Evolutionary conservation across 306 rosid species (phyloP), one percentile per base, ranked within the genome.

Genomic region (Purshia tridentata): DNA sequence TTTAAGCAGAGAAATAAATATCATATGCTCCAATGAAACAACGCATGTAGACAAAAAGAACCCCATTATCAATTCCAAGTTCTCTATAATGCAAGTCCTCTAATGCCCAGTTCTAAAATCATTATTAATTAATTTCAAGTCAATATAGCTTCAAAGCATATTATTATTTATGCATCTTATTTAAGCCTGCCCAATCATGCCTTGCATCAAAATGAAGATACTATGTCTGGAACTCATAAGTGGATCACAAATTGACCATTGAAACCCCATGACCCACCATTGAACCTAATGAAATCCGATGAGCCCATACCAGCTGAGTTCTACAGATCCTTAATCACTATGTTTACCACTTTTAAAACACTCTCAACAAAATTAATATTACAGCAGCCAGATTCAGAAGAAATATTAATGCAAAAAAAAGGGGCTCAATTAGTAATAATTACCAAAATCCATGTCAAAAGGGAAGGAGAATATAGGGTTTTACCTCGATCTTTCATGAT

Each of bases 401-500:
- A 70, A 4, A 52, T 61, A 16, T 1, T 16, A 54, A 63, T n/a
- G 57, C 23, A 65, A 18, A 10, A 0, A 37, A 37, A 54, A 2
- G 16, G 4, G 1, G 18, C 3, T 14, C 2, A 37, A 9, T 13
- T 39, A 5, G 48, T 22, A 41, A 7, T 40, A 4, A 23, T 7
- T 0, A 59, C 5, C 12, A 47, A 76, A 22, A 8, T 18, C 35
- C 13, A 19, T 39, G 2, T 8, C 22, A 29, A 0, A 23, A 67
- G 23, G 10, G 0, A 14, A 14, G 53, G 16, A 42, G 59, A 57
- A 45, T 4, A 13, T 41, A 7, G 23, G 15, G 64, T 7, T 39
- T 69, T 88, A 92, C 97, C 97, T 65, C 84, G 90, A 74, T 84
- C 75, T 84, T 85, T 92, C 98, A 90, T 92, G 85, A 92, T 82